Conservation (phyloP, 2,329 filamentous ascomycete species). For the Cytospora chrysosperma region DNA sequence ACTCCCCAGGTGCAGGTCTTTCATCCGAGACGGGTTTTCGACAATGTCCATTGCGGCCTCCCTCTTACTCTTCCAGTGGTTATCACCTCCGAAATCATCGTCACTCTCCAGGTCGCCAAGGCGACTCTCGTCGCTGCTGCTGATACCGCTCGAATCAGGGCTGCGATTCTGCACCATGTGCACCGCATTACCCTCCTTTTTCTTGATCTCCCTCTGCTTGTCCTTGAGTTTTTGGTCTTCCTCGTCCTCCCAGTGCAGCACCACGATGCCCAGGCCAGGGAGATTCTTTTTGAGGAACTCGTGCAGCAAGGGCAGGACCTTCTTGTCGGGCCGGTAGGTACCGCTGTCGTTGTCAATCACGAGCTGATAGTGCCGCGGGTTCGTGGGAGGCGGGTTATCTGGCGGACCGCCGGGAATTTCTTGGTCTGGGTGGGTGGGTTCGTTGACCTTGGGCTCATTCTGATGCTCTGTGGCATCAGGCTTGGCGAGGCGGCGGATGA, state of each 20-base stretch:
- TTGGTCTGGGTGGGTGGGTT: conserved; percentile 52
- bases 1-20: conserved; percentile 29
- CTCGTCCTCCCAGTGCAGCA: conserved; percentile 77
- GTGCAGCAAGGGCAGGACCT: conserved; percentile 69
- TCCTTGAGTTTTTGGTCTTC: conserved; percentile 73
- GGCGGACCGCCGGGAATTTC: conserved; percentile 49
- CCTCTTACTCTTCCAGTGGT: conserved; percentile 46
- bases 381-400: conserved; percentile 40
- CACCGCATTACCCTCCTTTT: conserved; percentile 53
- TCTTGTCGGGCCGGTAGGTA: conserved; percentile 84
- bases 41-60: conserved; percentile 52
- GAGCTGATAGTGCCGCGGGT: conserved; percentile 71
- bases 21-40: conserved; percentile 49
- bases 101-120: conserved; percentile 45
- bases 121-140: conserved; percentile 53
- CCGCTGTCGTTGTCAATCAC: conserved; percentile 95
- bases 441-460: conserved; percentile 40
- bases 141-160: conserved; percentile 47
- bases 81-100: conserved; percentile 35
- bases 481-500: conserved; percentile 67
- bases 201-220: conserved; percentile 72
- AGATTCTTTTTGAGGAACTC: conserved; percentile 71
- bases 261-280: conserved; percentile 71
- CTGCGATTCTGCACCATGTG: conserved; percentile 59
- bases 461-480: conserved; percentile 40